Percentiles rank a stretch among this genome's conserved stretches.
Conservation (phyloP, 768 basidiomycete genomes). For the Kwoniella europaea region DNA sequence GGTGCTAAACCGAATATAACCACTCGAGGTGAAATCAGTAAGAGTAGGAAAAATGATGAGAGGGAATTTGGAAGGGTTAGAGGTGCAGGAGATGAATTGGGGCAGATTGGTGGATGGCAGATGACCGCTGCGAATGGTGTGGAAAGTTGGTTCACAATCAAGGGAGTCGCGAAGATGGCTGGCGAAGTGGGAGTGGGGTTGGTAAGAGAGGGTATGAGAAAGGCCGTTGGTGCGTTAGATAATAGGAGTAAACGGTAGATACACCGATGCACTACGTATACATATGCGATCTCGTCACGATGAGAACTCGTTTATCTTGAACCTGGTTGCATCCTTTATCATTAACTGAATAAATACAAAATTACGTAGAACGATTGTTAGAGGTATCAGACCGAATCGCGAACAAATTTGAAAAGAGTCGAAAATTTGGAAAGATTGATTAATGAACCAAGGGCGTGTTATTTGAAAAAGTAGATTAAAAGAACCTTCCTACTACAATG, state of each 20-base stretch:
- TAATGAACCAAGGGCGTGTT: too few species aligned
- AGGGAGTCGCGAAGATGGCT: slow-evolving; percentile 38
- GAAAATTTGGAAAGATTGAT: too few species aligned
- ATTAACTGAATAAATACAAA: neutral
- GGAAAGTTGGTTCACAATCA: slow-evolving; percentile 51
- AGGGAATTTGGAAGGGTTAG: slow-evolving; percentile 31
- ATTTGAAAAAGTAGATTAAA: too few species aligned
- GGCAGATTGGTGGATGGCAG: slow-evolving; percentile 38
- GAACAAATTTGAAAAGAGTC: too few species aligned
- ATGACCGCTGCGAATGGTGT: slow-evolving; percentile 42
- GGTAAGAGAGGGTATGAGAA: slow-evolving; percentile 20
- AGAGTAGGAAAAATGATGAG: slow-evolving; percentile 15
- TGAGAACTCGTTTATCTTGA: neutral
- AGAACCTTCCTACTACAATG: too few species aligned
- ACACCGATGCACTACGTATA: neutral
- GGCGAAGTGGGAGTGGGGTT: slow-evolving; percentile 29
- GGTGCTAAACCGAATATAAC: slow-evolving; percentile 60
- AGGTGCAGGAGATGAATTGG: slow-evolving; percentile 16
- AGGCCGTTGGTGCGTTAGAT: slow-evolving; percentile 23
- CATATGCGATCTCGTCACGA: too few species aligned
- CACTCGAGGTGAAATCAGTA: neutral
- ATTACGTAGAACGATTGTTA: neutral
- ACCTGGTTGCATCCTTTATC: slow-evolving; percentile 5
- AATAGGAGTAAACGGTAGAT: slow-evolving; percentile 6
- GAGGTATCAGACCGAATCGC: too few species aligned